These are phyloP conservation scores for Pseudogymnoascus sp. DNA, from an alignment of 2,329 filamentous ascomycete genomes.

Conservation along the genomic window DNA sequence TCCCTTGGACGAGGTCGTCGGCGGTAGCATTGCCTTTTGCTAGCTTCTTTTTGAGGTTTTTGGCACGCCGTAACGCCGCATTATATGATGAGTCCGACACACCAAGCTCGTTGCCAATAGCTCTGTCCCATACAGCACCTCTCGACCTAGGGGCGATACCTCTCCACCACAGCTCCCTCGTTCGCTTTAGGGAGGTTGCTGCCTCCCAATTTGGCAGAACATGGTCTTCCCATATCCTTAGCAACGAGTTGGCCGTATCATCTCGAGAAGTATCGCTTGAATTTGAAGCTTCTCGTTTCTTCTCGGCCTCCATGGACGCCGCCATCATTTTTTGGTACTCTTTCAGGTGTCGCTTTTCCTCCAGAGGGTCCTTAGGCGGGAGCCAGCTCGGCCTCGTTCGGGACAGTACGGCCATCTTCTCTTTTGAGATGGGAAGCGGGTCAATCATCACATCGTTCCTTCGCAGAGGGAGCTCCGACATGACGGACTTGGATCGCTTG, in stretches of 20 bases:
- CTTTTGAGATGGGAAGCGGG: constrained; percentile 72
- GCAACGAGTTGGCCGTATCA: constrained; percentile 43
- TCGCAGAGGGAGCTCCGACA: constrained; percentile 53
- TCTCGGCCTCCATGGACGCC: constrained; percentile 49
- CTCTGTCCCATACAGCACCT: constrained; percentile 26
- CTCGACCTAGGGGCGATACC: constrained; percentile 65
- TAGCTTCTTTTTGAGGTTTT: constrained; percentile 44
- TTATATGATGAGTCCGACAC: constrained; percentile 55
- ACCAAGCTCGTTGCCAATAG: constrained; percentile 29
- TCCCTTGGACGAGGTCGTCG: constrained; percentile 47
- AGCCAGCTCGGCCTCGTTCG: constrained; percentile 77
- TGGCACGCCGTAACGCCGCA: constrained; percentile 60
- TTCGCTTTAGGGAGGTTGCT: constrained; percentile 59
- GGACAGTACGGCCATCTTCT: constrained; percentile 76
- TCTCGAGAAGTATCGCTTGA: constrained; percentile 46
- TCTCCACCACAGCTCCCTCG: constrained; percentile 74
- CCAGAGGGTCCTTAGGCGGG: constrained; percentile 77
- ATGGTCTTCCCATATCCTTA: constrained; percentile 65
- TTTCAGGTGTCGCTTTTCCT: constrained; percentile 81
- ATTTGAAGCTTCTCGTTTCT: constrained; percentile 46
- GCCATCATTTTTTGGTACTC: constrained; percentile 81
- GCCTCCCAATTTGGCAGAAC: constrained; percentile 68
- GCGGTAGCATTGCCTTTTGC: constrained; percentile 23
- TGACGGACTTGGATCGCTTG: constrained; percentile 54
- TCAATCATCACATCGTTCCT: constrained; percentile 72